Evolutionary conservation across 768 basidiomycete species (phyloP).

Genomic region (Fistulinella prunicolor): DNA sequence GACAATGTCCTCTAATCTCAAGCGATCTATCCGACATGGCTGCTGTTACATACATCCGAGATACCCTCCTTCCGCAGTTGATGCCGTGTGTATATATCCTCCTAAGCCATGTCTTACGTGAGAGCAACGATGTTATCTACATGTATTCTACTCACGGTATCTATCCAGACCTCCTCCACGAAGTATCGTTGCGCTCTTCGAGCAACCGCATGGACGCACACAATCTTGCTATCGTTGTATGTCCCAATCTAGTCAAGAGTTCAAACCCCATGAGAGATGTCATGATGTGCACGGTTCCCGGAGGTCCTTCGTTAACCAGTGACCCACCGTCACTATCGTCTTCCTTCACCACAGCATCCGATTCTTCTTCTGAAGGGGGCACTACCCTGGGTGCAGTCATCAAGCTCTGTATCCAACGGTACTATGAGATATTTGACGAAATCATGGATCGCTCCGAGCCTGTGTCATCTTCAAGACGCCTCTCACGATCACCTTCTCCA

Average conservation of each 20-base stretch:
- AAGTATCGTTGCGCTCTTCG: conserved; percentile 65
- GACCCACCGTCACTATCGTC: conserved; percentile 24
- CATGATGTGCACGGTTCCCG: conserved; percentile 64
- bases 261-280: conserved; percentile 69
- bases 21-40: conserved; percentile 54
- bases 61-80: conserved; percentile 64
- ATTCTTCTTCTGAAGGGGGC: conserved; percentile 40
- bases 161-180: conserved; percentile 68
- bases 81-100: conserved; percentile 71
- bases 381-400: conserved; percentile 71
- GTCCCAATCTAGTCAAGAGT: conserved; percentile 75
- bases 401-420: conserved; percentile 75
- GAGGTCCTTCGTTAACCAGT: conserved; percentile 39
- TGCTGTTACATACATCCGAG: conserved; percentile 62
- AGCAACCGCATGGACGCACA: conserved; percentile 79
- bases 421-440: conserved; percentile 87
- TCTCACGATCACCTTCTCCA: conserved; percentile 31
- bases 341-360: conserved; percentile 15
- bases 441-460: conserved; percentile 69
- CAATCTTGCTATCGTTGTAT: conserved; percentile 77
- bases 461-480: conserved; percentile 28
- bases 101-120: conserved; percentile 65
- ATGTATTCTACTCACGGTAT: conserved; percentile 4
- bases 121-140: conserved; percentile 22
- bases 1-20: conserved; percentile 61